phyloP scores from a whole-genome alignment of 495 filamentous ascomycete species.

The Penicillium turbatum region DNA sequence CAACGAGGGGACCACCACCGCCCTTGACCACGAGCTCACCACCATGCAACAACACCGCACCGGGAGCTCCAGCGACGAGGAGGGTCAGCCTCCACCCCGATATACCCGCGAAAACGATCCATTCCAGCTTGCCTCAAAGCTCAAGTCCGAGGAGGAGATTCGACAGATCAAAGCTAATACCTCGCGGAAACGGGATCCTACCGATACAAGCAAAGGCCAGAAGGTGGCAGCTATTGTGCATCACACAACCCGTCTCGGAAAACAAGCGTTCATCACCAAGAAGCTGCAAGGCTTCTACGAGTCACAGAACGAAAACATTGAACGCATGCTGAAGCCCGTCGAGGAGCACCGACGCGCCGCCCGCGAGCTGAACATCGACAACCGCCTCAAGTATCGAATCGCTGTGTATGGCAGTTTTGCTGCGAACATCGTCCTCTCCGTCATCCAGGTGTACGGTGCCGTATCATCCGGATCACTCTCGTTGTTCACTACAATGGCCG shows the following conservation, averaged over 20 bases:
- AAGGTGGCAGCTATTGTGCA: constrained; percentile 15
- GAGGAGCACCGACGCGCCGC: constrained; percentile 83
- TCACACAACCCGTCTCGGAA: constrained; percentile 16
- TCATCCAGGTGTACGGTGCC: constrained; percentile 85
- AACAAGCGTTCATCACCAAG: constrained; percentile 43
- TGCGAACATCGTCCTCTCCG: constrained; percentile 75
- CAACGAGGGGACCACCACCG: constrained; percentile 37
- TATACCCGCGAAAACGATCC: constrained; percentile 70
- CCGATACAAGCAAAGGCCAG: constrained; percentile 40
- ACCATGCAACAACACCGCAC: constrained; percentile 22
- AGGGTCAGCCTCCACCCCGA: constrained; percentile 56
- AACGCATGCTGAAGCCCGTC: constrained; percentile 85
- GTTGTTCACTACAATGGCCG: constrained; percentile 96
- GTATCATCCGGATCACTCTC: constrained; percentile 82
- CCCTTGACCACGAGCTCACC: constrained; percentile 27
- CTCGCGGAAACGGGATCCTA: constrained; percentile 65
- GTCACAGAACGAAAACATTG: constrained; percentile 87
- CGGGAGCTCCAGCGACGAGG: constrained; percentile 52
- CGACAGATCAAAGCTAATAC: constrained; percentile 77
- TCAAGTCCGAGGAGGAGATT: constrained; percentile 78
- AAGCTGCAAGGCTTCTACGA: constrained; percentile 84
- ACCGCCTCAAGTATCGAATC: constrained; percentile 80
- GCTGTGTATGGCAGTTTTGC: constrained; percentile 86
- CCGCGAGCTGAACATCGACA: constrained; percentile 71
- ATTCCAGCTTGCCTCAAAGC: constrained; percentile 68